phyloP scores from a whole-genome alignment of 176 grass and related monocot genomes.

The Thinopyrum elongatum region DNA sequence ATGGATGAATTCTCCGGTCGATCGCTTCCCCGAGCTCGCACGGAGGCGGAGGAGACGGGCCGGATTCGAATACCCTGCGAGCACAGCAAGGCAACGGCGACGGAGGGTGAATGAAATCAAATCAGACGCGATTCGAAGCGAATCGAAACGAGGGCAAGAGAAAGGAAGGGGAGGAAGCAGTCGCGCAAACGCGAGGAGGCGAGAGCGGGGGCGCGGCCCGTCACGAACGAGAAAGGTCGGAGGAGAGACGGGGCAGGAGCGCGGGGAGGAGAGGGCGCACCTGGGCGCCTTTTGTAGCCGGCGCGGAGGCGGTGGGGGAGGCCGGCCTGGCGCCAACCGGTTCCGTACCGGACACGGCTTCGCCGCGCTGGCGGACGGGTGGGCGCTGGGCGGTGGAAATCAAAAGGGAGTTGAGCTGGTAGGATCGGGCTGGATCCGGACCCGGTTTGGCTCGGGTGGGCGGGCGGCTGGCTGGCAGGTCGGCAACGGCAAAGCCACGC shows the following conservation, averaged over 20 bases:
- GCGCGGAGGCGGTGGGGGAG: background rate
- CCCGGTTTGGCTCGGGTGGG: too few relatives aligned
- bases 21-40: background rate
- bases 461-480: too few relatives aligned
- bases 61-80: background rate
- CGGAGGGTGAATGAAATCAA: slow-evolving; percentile 14
- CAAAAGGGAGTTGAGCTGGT: too few relatives aligned
- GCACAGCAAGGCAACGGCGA: background rate
- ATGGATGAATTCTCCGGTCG: background rate
- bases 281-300: slow-evolving; percentile 15
- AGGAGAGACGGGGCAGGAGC: background rate
- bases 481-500: too few relatives aligned
- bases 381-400: too few relatives aligned
- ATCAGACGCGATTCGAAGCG: background rate
- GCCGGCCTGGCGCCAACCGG: slow-evolving; percentile 9
- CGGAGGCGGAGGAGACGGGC: background rate
- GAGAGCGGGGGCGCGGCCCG: background rate
- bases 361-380: background rate
- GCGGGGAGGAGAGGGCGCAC: background rate
- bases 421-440: too few relatives aligned
- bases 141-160: background rate
- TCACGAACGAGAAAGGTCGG: background rate
- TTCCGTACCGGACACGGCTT: slow-evolving; percentile 21
- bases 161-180: background rate
- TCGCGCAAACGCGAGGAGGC: background rate